These are phyloP conservation scores for Calycina herbarum DNA, from an alignment of 2,329 filamentous ascomycete genomes.

Conservation along the genomic window DNA sequence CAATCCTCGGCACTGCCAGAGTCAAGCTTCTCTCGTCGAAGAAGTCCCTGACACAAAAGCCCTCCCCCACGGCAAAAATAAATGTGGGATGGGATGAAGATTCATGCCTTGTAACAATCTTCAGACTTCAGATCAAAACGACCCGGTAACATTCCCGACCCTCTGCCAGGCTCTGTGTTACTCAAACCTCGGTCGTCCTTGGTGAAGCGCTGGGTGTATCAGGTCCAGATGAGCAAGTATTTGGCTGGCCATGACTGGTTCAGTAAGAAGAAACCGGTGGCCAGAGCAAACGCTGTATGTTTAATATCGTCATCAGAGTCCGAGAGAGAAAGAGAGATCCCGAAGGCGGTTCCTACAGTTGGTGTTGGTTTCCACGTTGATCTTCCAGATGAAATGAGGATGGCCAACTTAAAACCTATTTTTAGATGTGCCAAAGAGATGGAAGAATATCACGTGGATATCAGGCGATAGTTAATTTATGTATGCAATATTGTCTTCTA, in stretches of 20 bases:
- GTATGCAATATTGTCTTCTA: neutral
- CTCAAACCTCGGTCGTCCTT: constrained; percentile 10
- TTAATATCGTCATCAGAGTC: neutral
- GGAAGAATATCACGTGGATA: neutral
- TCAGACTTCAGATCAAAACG: neutral
- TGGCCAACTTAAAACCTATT: neutral
- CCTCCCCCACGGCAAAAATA: neutral
- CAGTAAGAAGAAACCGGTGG: neutral
- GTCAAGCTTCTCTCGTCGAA: too few relatives aligned
- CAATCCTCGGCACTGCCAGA: too few relatives aligned
- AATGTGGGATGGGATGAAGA: neutral
- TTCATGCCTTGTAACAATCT: neutral
- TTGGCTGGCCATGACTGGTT: neutral
- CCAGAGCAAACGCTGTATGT: neutral
- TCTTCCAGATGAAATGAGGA: neutral
- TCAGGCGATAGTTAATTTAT: neutral
- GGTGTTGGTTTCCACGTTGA: neutral
- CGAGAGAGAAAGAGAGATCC: neutral
- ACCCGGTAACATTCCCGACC: neutral
- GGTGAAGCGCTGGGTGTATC: constrained; percentile 13
- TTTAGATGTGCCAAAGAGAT: neutral
- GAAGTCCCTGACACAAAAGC: too few relatives aligned
- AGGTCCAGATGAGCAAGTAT: neutral
- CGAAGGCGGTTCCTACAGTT: neutral
- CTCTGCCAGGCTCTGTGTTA: neutral